Base-by-base conservation (phyloP, 805 yeast genomes). In the Nakazawaea pomicola region DNA sequence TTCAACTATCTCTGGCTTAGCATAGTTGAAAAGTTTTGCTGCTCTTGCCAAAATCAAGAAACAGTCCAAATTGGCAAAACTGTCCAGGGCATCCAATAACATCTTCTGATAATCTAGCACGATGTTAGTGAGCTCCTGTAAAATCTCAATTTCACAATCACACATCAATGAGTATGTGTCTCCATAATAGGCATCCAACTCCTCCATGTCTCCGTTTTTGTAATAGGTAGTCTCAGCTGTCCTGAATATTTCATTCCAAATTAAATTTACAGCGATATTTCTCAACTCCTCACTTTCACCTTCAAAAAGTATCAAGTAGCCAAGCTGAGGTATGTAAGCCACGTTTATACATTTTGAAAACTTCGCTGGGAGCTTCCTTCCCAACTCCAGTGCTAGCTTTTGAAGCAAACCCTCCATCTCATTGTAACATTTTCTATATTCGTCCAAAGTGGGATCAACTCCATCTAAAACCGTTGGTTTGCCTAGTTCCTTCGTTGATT, bases 261-360 rank as follows among this genome's bases (percentile, higher is more conserved):
- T 39, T 3, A 45, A 25, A 5, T 48, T 46, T 4, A 24, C 7
- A 15, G 29, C 37, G 24, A 34, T 15, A 1, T 41, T 32, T 0
- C 37, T 31, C 6, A 32, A 14, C 5, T 36, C 23, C 1, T 43
- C 10, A 25, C 19, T 12, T 2, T 36, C 29, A 14, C 41, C 47
- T 9, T 46, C 57, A 2, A 61, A 36, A 0, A 65, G 57, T 0
- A 67, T 51, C 30, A 71, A 46, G 38, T 61, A 71, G 0, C 76
- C 76, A 17, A 71, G 45, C 33, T 71, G 74, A 3, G 76, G 76
- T 19, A 70, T 63, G 46, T 70, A 71, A 0, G 65, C 61, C 0
- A 63, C 63, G 40, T 64, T 67, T 1, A 62, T 27, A 2, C 48
- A n/a, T 4, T 49, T 50, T 2, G 46, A 43, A 6, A 40, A n/a